Evolutionary conservation across 768 basidiomycete species (phyloP).

Genomic region (Tremella mesenterica): DNA sequence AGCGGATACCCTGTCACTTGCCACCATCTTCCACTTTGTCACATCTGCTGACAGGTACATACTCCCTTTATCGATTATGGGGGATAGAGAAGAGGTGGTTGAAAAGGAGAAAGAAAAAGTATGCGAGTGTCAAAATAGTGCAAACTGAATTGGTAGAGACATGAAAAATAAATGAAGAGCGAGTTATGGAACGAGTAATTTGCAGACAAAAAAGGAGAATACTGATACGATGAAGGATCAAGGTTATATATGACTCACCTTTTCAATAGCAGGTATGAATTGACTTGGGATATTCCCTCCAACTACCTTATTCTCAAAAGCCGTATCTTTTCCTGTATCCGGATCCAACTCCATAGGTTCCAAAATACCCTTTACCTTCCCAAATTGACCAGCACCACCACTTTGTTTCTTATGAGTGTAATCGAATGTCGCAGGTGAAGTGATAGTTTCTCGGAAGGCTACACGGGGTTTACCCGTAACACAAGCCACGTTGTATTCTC

Average conservation of each 20-base stretch:
- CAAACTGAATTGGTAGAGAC: too few species aligned
- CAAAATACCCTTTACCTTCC: constrained; percentile 78
- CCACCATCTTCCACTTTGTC: neutral
- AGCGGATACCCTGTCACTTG: too few species aligned
- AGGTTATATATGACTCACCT: constrained; percentile 50
- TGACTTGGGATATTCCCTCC: constrained; percentile 83
- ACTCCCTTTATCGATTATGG: too few species aligned
- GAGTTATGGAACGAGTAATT: too few species aligned
- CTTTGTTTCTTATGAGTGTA: constrained; percentile 98
- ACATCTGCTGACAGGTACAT: neutral
- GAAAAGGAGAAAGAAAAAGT: too few species aligned
- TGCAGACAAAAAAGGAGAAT: too few species aligned
- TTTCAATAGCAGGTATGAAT: constrained; percentile 90
- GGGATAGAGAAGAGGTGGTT: too few species aligned
- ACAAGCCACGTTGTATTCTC: constrained; percentile 91
- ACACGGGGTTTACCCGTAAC: constrained; percentile 92
- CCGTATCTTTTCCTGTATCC: constrained; percentile 65
- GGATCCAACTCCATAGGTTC: constrained; percentile 75
- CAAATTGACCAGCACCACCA: constrained; percentile 94
- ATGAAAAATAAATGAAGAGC: too few species aligned
- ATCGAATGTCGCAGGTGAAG: constrained; percentile 66
- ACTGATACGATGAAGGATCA: too few species aligned
- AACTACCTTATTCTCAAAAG: constrained; percentile 80
- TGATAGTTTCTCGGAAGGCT: constrained; percentile 91
- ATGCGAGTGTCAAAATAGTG: too few species aligned